A percentile compares a stretch with the other conserved stretches of the same genome.
phyloP scores from a whole-genome alignment of 106 monocot genomes.

The Alisma plantagoaquatica region DNA sequence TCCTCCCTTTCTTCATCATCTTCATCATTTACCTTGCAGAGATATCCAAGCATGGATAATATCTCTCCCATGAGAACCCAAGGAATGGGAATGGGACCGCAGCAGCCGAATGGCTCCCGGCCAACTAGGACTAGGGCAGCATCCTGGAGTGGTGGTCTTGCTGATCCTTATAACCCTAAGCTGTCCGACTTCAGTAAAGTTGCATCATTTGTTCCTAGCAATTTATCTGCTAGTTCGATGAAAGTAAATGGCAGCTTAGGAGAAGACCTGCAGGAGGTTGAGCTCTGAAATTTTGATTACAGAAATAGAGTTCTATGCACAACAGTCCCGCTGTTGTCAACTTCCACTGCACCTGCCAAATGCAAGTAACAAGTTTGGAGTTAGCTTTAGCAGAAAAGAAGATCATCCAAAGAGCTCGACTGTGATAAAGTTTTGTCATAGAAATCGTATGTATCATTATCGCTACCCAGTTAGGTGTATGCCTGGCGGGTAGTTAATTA shows the following conservation, averaged over 20 bases:
- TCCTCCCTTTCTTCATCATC: conserved; percentile 22
- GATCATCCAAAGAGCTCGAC: conserved; percentile 4
- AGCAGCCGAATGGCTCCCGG: conserved; percentile 15
- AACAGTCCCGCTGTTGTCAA: too few species aligned
- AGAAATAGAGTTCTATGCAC: too few species aligned
- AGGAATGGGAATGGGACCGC: conserved; percentile 2
- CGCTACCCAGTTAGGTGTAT: too few species aligned
- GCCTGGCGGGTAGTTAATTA: too few species aligned
- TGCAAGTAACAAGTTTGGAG: neutral
- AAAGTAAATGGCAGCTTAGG: conserved; percentile 17
- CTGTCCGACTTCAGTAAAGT: neutral
- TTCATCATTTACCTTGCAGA: conserved; percentile 32
- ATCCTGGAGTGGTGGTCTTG: conserved; percentile 53
- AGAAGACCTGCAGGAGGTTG: conserved; percentile 69
- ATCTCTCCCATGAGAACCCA: conserved; percentile 26
- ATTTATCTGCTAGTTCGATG: conserved; percentile 8
- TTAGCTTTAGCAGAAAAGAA: neutral
- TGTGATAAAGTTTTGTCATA: neutral
- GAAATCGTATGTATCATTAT: too few species aligned
- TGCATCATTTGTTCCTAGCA: conserved; percentile 11
- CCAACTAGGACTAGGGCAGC: conserved; percentile 31
- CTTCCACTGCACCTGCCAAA: too few species aligned
- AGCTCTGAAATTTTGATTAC: conserved; percentile 47
- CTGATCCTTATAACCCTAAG: conserved; percentile 12
- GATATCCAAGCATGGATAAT: conserved; percentile 77